Evolutionary conservation across 2,329 filamentous ascomycete species (phyloP), one percentile per base, ranked within the genome.

Genomic region (Hypomyces rosellus): DNA sequence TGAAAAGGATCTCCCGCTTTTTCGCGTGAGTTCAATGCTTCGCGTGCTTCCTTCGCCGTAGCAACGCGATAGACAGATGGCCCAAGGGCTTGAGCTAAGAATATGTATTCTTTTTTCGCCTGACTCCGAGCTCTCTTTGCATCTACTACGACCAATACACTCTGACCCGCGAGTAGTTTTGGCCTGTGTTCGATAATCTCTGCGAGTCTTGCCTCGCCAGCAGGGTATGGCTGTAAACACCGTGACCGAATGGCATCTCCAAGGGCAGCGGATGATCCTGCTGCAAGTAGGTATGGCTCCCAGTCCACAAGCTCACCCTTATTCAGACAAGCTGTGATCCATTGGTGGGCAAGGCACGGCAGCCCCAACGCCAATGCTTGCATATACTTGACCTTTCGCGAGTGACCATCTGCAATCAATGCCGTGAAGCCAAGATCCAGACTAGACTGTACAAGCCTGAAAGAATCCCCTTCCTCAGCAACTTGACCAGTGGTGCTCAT

Each of bases 291-390:
- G 61, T 96, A 97, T 1, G 84, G 80, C 7, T 78, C 72, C 87
- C 91, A 96, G 46, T 87, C 80, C 1, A 95, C 69, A 0, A 92
- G 68, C 7, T 69, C 63, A 5, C 75, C 73, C 33, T 80, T 80
- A 1, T 74, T 67, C 3, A 92, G 66, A 54, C 88, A 96, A 45
- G 86, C 79, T 22, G 80, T 76, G 44, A 95, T 73, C 92, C 93
- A 99, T 49, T 85, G 84, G 5, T 83, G 79, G 5, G 89, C 86
- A 2, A 99, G 74, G 61, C 91, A 96, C 0, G 93, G 93, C 0
- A 99, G 70, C 1, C 89, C 89, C 1, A 99, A 78, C 0, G 93
- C 91, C 2, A 99, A 78, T 0, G 93, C 93, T 69, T 97, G 91
- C 76, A 97, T 88, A 66, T 93, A 96, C 65, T 97, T 99, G 45